These are phyloP conservation scores for Penicillium olsonii DNA, from an alignment of 2,329 filamentous ascomycete genomes.

Conservation along the genomic window DNA sequence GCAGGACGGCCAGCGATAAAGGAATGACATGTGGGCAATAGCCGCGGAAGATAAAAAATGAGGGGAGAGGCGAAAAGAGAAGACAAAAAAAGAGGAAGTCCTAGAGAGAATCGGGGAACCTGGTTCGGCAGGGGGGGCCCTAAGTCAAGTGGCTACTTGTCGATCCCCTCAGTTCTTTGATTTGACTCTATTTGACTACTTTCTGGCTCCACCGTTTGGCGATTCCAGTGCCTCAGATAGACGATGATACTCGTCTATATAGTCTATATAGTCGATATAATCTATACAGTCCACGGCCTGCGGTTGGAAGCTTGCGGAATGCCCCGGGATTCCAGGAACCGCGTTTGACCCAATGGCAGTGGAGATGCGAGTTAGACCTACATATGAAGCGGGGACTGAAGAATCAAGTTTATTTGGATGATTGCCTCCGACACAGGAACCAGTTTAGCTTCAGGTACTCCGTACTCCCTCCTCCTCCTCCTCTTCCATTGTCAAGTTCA, in stretches of 20 bases:
- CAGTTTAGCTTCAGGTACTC: not conserved
- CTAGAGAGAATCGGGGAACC: not conserved
- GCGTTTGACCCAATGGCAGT: not conserved
- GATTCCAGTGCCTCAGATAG: not conserved
- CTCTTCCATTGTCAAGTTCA: too few relatives aligned
- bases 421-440: not conserved
- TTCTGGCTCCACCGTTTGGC: not conserved
- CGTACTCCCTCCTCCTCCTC: too few relatives aligned
- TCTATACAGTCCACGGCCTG: too few relatives aligned
- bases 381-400: not conserved
- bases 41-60: not conserved
- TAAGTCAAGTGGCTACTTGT: conserved; percentile 5
- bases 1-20: not conserved
- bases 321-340: not conserved
- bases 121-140: not conserved
- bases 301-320: not conserved
- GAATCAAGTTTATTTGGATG: not conserved
- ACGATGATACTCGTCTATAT: not conserved
- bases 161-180: not conserved
- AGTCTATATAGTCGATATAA: too few relatives aligned
- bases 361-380: not conserved
- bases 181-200: not conserved
- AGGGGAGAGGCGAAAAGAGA: not conserved
- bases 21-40: conserved; percentile 6
- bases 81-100: not conserved